These are phyloP conservation scores for Scheffersomyces lignicola DNA, from an alignment of 1,139 yeast species.

Conservation along the genomic window DNA sequence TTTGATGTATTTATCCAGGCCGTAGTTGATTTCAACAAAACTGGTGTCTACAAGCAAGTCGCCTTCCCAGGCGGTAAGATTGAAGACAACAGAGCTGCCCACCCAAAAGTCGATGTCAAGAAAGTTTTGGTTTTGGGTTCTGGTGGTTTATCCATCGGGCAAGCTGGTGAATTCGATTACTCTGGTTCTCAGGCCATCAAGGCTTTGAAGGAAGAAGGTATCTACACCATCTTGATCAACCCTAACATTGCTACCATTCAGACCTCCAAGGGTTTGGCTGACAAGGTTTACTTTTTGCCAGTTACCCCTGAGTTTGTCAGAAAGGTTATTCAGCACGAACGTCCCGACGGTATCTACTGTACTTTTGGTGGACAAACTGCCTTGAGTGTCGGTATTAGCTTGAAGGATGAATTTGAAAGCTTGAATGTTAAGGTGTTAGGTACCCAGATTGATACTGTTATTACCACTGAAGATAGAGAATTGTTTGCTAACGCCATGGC, in stretches of 20 bases:
- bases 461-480: constrained; percentile 97
- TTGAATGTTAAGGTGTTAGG: constrained; percentile 95
- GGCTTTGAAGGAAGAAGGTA: constrained; percentile 97
- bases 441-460: constrained; percentile 93
- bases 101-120: constrained; percentile 71
- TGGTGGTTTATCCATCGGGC: constrained; percentile 98
- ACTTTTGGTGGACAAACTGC: constrained; percentile 99
- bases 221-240: constrained; percentile 89
- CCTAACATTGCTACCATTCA: constrained; percentile 99
- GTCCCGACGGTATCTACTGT: constrained; percentile 95
- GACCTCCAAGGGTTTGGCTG: constrained; percentile 97
- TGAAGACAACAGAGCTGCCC: constrained; percentile 70
- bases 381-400: constrained; percentile 87
- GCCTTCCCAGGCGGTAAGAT: constrained; percentile 86
- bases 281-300: constrained; percentile 94
- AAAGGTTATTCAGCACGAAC: constrained; percentile 90
- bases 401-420: constrained; percentile 91
- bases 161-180: constrained; percentile 99
- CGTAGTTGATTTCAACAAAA: constrained; percentile 59
- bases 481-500: constrained; percentile 93
- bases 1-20: constrained; percentile 90
- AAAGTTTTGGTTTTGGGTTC: constrained; percentile 96
- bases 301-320: constrained; percentile 96
- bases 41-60: constrained; percentile 66
- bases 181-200: constrained; percentile 94